Base-by-base conservation (phyloP, 1,284 basidiomycete genomes). In the Cystobasidiaceae sp. region DNA sequence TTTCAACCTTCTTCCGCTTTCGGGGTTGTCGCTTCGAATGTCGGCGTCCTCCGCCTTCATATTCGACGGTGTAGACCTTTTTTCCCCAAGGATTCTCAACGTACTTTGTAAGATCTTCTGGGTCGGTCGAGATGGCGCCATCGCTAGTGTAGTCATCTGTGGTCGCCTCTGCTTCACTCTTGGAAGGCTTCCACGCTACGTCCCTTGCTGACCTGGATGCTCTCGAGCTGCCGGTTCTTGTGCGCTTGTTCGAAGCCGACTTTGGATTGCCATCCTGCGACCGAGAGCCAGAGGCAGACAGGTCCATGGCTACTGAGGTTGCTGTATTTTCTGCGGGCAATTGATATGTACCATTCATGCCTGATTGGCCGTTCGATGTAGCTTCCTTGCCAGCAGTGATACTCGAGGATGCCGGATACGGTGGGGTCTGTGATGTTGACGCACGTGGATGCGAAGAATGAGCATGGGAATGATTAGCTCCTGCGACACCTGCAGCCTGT, bases 401-500 rank as follows among this genome's bases (percentile, higher is more conserved):
- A n/a, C n/a, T n/a, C n/a, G n/a, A n/a, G n/a, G n/a, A n/a, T n/a
- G n/a, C n/a, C n/a, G n/a, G n/a, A n/a, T n/a, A n/a, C n/a, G n/a
- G n/a, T n/a, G n/a, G n/a, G n/a, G n/a, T n/a, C n/a, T n/a, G n/a
- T n/a, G n/a, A n/a, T n/a, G n/a, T n/a, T n/a, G n/a, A n/a, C n/a
- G n/a, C n/a, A 30, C 41, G 19, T 23, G 41, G 45, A 30, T 43
- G 54, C 15, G 54, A 56, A 39, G 39, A 13, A 56, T 9, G 41
- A 37, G 33, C 15, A 55, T 33, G 27, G 34, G 34, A 55, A 65
- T 27, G 39, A 57, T 52, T 66, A 68, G 54, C 44, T 68, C 60
- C 69, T 2, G 30, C 33, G 23, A 30, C 68, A n/a, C 54, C 58
- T 46, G 60, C 68, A 11, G 72, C 71, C 19, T 68, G 49, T 69